Conservation (phyloP, 2,329 filamentous ascomycete genomes). For the Hypoxylon sp. region DNA sequence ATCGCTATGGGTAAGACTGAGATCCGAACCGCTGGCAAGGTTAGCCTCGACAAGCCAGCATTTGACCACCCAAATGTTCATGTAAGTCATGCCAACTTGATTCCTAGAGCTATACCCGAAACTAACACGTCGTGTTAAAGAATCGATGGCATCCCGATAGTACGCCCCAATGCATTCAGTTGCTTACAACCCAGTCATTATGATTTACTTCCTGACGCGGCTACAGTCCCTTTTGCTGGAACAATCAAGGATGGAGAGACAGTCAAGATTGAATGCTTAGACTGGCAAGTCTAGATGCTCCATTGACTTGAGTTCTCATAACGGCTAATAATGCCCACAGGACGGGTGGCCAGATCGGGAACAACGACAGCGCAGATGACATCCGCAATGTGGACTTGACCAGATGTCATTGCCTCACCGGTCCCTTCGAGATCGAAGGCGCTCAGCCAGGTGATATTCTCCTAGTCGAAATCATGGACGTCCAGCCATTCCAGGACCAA, state of each 20-base stretch:
- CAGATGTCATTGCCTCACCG: conserved; percentile 87
- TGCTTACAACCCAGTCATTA: neutral
- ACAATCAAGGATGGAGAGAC: conserved; percentile 86
- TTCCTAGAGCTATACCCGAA: conserved; percentile 35
- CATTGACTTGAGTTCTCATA: conserved; percentile 8
- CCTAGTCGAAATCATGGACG: conserved; percentile 91
- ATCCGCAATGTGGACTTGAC: conserved; percentile 88
- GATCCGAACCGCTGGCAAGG: conserved; percentile 80
- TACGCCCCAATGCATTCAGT: conserved; percentile 59
- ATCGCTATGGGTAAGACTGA: conserved; percentile 59
- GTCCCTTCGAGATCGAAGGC: conserved; percentile 88
- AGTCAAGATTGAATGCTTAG: conserved; percentile 93
- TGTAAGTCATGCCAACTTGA: conserved; percentile 63
- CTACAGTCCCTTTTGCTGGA: conserved; percentile 78
- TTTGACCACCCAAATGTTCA: conserved; percentile 79
- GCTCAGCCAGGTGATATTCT: conserved; percentile 89
- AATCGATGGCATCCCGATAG: conserved; percentile 96
- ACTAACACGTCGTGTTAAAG: conserved; percentile 59
- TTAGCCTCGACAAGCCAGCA: conserved; percentile 80
- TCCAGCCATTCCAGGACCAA: conserved; percentile 87
- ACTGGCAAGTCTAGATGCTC: conserved; percentile 70
- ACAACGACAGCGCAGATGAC: conserved; percentile 92
- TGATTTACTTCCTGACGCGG: conserved; percentile 18
- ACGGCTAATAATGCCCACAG: conserved; percentile 52
- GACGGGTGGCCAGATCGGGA: conserved; percentile 86